Evolutionary conservation across 306 rosid species (phyloP).

Genomic region (Rosa chinensis): DNA sequence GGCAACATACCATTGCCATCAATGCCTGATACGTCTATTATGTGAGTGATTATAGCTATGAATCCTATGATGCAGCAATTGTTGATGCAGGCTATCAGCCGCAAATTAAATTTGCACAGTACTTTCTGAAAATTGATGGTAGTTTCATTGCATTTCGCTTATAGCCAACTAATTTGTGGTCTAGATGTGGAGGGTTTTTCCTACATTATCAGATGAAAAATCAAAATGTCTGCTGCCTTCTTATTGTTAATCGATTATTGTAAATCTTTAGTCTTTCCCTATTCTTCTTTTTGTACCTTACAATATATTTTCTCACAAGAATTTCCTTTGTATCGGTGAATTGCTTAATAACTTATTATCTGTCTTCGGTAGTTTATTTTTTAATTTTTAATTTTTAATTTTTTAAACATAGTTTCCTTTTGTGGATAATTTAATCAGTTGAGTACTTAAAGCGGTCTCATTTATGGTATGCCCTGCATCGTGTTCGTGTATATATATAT

Average conservation of each 20-base stretch:
- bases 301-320: too few species aligned
- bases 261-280: not conserved
- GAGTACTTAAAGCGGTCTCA: too few species aligned
- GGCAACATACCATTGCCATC: constrained; percentile 54
- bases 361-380: not conserved
- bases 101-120: not conserved
- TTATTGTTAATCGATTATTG: not conserved
- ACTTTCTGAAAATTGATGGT: not conserved
- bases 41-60: constrained; percentile 51
- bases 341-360: not conserved
- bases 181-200: not conserved
- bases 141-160: not conserved
- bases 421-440: not conserved
- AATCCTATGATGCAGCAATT: not conserved
- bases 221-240: not conserved
- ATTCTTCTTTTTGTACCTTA: not conserved
- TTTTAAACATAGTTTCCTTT: not conserved
- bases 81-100: not conserved
- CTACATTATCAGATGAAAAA: not conserved
- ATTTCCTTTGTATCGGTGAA: not conserved
- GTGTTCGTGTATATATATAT: too few species aligned
- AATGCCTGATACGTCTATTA: constrained; percentile 79
- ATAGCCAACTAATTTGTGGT: not conserved
- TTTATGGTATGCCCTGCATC: too few species aligned
- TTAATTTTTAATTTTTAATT: too few species aligned